phyloP scores from a whole-genome alignment of 495 filamentous ascomycete species.

The Aspergillus sclerotiicarbonarius region DNA sequence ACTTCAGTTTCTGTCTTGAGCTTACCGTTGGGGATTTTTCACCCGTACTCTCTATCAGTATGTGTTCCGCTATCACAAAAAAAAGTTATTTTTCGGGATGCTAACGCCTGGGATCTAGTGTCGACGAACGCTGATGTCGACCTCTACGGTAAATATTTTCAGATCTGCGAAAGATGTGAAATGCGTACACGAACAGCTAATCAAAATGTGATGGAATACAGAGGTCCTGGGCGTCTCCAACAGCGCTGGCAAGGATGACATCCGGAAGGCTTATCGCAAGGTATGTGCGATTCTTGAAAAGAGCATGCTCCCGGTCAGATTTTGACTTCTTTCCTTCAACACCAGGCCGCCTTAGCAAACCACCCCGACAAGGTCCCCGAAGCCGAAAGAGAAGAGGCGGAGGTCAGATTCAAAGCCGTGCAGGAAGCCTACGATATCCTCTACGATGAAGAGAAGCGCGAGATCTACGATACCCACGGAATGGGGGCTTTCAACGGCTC shows the following conservation, averaged over 20 bases:
- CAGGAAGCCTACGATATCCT: constrained; percentile 97
- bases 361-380: constrained; percentile 97
- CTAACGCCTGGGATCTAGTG: constrained; percentile 28
- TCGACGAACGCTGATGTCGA: constrained; percentile 32
- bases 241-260: constrained; percentile 71
- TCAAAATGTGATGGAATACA: constrained; percentile 25
- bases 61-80: neutral
- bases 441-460: constrained; percentile 89
- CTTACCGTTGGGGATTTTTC: neutral
- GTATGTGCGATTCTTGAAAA: constrained; percentile 50
- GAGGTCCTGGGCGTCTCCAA: constrained; percentile 75
- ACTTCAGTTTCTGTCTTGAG: neutral
- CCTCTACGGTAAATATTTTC: constrained; percentile 43
- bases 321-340: neutral
- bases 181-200: constrained; percentile 7
- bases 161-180: neutral
- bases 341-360: constrained; percentile 76
- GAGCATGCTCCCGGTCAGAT: too few species aligned
- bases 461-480: constrained; percentile 88
- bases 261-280: constrained; percentile 98
- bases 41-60: constrained; percentile 2
- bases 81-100: neutral
- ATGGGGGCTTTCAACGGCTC: constrained; percentile 87
- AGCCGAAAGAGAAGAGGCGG: constrained; percentile 76
- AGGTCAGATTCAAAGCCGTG: constrained; percentile 85